A percentile compares a stretch with the other conserved stretches of the same genome.
phyloP scores from a whole-genome alignment of 2,329 filamentous ascomycete genomes.

The Fusarium sororula region DNA sequence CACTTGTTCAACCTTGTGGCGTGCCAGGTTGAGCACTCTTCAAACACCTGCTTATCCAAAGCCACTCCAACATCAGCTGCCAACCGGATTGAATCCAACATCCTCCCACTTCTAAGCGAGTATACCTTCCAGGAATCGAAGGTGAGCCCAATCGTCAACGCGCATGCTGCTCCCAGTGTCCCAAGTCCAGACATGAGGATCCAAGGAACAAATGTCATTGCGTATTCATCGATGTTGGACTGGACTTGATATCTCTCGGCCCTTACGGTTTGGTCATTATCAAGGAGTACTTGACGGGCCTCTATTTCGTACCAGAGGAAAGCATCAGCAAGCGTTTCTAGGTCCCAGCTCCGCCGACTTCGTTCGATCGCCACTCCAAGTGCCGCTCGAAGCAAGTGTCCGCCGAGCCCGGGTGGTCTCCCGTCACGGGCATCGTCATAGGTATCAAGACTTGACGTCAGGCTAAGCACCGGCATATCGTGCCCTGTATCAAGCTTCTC shows the following conservation, averaged over 20 bases:
- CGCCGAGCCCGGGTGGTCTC: slow-evolving; percentile 7
- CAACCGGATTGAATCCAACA: slow-evolving; percentile 16
- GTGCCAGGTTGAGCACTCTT: slow-evolving; percentile 19
- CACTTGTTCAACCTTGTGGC: slow-evolving; percentile 8
- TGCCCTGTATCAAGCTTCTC: background rate
- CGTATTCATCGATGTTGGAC: slow-evolving; percentile 1
- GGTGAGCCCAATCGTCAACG: background rate
- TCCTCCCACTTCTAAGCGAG: slow-evolving; percentile 19
- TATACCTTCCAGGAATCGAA: slow-evolving; percentile 20
- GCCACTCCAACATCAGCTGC: slow-evolving; percentile 27
- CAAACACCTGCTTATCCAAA: slow-evolving; percentile 14
- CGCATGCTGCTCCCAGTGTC: slow-evolving; percentile 14
- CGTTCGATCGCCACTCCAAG: background rate
- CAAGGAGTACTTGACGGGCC: background rate
- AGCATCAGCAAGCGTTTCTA: slow-evolving; percentile 19
- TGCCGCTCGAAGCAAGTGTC: slow-evolving; percentile 4
- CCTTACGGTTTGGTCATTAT: background rate
- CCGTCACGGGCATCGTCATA: background rate
- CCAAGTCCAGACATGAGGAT: slow-evolving; percentile 21
- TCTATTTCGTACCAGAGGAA: slow-evolving; percentile 26
- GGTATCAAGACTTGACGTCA: background rate
- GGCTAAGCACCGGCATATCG: background rate
- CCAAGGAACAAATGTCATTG: slow-evolving; percentile 32
- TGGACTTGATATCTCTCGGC: background rate
- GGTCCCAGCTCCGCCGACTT: background rate